Evolutionary conservation across 345 rosid species (phyloP), one percentile per base, ranked within the genome.

Genomic region (Eucalyptus curtisii): DNA sequence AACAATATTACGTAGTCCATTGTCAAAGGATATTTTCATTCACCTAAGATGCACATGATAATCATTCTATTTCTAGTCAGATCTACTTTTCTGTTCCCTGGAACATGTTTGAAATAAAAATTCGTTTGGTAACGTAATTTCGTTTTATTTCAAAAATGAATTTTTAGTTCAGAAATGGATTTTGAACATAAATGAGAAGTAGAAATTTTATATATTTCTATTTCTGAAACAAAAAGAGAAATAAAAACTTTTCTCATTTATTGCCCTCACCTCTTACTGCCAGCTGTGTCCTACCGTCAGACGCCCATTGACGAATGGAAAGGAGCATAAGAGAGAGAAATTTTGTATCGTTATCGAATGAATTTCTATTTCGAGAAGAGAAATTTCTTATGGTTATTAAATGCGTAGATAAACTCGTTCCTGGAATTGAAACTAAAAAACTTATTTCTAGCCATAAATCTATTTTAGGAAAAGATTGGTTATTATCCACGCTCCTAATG

Each of bases 51-150:
- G 61, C 30, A 25, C 9, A 10, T 5, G 5, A 9, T 55, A 22
- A 24, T 1, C 2, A 55, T 55, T 55, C 1, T 55, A 24, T 24
- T 24, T 22, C 3, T 55, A 25, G 30, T 22, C 0, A 24, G 3
- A 55, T 55, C 0, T 55, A 24, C 9, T 24, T 24, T 53, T 55
- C 0, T 24, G 1, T 55, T 55, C 1, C 0, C 1, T 0, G 2
- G 1, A 55, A 8, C 1, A 5, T 10, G 3, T 55, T 55, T 55
- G 0, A 2, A 24, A 4, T 3, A 55, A 4, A 24, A 55, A 55
- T 55, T 25, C 6, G 3, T 55, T 55, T 9, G 6, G 1, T 55
- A 55, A 24, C 0, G 4, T 24, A 55, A 10, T 55, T 55, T 55
- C 7, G 1, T 24, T n/a, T n/a, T n/a, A n/a, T n/a, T n/a, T n/a